phyloP scores from a whole-genome alignment of 1,284 basidiomycete species.

The Pyrrhoderma noxium region DNA sequence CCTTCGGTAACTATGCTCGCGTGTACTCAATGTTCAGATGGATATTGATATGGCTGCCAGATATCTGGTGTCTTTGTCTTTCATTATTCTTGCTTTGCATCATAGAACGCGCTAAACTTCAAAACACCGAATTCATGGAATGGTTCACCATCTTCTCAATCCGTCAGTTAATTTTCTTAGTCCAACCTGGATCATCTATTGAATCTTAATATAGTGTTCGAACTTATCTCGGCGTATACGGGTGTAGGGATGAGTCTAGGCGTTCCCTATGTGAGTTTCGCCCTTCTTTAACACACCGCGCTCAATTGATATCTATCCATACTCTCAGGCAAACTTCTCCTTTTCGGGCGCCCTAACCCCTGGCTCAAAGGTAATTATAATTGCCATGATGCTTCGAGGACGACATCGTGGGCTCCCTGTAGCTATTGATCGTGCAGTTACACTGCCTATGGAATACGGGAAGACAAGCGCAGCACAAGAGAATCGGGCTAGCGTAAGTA shows the following conservation, averaged over 20 bases:
- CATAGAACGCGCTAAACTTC: slow-evolving; percentile 68
- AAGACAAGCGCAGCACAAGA: slow-evolving; percentile 11
- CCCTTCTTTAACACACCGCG: slow-evolving; percentile 1
- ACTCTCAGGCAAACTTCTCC: slow-evolving; percentile 61
- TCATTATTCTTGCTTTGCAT: slow-evolving; percentile 81
- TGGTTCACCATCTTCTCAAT: slow-evolving; percentile 82
- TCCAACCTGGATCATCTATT: slow-evolving; percentile 21
- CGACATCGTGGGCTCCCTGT: slow-evolving; percentile 85
- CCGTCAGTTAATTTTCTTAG: slow-evolving; percentile 33
- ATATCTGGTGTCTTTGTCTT: slow-evolving; percentile 86
- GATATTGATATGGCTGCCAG: slow-evolving; percentile 30
- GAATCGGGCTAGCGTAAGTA: too few species aligned
- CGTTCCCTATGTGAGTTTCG: slow-evolving; percentile 46
- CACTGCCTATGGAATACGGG: slow-evolving; percentile 56
- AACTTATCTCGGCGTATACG: slow-evolving; percentile 89
- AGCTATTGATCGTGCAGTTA: slow-evolving; percentile 82
- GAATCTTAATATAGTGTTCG: slow-evolving; percentile 56
- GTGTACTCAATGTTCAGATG: not conserved
- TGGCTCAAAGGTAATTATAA: slow-evolving; percentile 83
- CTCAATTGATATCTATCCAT: not conserved
- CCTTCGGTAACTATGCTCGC: slow-evolving; percentile 38
- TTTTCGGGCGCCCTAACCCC: slow-evolving; percentile 74
- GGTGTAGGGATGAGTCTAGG: slow-evolving; percentile 82
- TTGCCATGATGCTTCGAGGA: slow-evolving; percentile 86
- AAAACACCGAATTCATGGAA: slow-evolving; percentile 39